Conservation (phyloP, 2,329 filamentous ascomycete species). For the Fusarium temperatum region DNA sequence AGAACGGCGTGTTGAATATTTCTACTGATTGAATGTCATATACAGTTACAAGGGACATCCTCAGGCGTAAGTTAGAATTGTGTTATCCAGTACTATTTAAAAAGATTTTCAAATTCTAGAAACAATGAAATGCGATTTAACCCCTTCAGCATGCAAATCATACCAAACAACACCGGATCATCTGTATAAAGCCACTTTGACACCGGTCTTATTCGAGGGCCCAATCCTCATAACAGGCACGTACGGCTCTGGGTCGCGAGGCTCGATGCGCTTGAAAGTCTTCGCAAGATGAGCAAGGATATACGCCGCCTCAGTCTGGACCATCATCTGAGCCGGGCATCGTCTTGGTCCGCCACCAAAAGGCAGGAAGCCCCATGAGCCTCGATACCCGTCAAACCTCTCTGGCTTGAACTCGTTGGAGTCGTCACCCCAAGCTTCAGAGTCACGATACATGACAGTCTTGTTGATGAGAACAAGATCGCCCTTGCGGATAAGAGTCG, state of each 20-base stretch:
- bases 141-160: fast-evolving
- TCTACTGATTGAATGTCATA: too few species aligned
- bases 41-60: too few species aligned
- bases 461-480: not conserved
- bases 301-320: not conserved
- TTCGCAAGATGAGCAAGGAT: not conserved
- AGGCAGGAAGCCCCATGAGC: not conserved
- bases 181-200: not conserved
- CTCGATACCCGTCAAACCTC: not conserved
- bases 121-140: fast-evolving
- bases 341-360: not conserved
- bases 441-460: not conserved
- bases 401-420: not conserved
- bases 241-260: not conserved
- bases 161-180: fast-evolving
- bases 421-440: not conserved
- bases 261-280: not conserved
- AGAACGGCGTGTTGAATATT: too few species aligned
- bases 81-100: not conserved
- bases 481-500: not conserved
- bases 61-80: too few species aligned
- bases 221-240: not conserved
- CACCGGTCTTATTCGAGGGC: not conserved
- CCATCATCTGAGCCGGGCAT: not conserved
- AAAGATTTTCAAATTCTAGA: not conserved